phyloP scores from a whole-genome alignment of 257 asterid species.

The Fraxinus quadrangulata region DNA sequence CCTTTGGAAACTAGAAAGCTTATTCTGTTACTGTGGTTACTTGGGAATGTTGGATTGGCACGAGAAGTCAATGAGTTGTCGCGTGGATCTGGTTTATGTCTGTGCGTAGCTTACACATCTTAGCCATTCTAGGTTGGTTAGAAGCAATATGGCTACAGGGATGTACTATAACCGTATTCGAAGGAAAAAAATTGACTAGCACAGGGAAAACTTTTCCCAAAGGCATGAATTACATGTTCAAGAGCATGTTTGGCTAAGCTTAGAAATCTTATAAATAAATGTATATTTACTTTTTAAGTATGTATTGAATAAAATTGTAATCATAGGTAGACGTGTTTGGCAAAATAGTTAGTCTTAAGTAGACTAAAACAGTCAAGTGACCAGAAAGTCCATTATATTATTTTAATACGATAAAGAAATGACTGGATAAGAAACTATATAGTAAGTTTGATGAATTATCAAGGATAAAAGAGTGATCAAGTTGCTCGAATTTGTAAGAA shows the following conservation, averaged over 20 bases:
- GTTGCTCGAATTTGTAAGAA: background rate
- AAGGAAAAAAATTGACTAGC: background rate
- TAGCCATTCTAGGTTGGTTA: conserved; percentile 4
- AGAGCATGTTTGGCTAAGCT: background rate
- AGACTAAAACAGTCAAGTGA: background rate
- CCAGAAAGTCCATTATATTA: background rate
- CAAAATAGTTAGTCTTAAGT: background rate
- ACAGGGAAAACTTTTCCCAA: background rate
- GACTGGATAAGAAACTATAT: background rate
- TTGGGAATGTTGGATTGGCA: conserved; percentile 18
- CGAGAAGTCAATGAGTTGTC: conserved; percentile 2
- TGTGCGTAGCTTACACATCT: background rate
- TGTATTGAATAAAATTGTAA: background rate
- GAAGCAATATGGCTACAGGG: conserved; percentile 5
- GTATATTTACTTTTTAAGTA: background rate
- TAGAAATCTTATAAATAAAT: background rate
- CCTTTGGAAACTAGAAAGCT: background rate
- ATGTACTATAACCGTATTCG: background rate
- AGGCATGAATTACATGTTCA: background rate
- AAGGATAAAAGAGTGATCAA: background rate
- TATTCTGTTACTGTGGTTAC: background rate
- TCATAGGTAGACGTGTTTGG: background rate
- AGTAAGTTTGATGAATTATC: background rate
- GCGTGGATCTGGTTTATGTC: background rate
- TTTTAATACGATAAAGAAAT: background rate